These are phyloP conservation scores for Lithocarpus polystachyus DNA, from an alignment of 306 rosid species.

Conservation along the genomic window DNA sequence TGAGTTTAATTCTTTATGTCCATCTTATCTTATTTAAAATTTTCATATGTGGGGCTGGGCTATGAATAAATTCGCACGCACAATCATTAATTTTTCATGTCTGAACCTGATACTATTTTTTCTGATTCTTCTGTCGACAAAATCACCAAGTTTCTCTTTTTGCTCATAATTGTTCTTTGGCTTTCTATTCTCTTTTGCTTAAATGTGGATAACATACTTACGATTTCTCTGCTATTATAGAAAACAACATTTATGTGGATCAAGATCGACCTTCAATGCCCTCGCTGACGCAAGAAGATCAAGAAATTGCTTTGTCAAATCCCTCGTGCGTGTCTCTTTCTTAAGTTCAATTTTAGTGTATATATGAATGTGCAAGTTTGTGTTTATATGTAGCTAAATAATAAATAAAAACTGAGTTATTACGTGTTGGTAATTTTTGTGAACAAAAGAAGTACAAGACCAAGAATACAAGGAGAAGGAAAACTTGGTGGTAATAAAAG, in stretches of 20 bases:
- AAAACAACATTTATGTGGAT: constrained; percentile 56
- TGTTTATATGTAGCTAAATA: not conserved
- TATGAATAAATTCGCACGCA: not conserved
- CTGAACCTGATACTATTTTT: constrained; percentile 6
- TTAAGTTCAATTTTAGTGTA: not conserved
- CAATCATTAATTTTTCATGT: not conserved
- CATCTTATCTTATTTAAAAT: too few relatives aligned
- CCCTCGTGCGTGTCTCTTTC: constrained; percentile 61
- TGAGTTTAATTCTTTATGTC: not conserved
- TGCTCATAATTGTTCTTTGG: not conserved
- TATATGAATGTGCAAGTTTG: not conserved
- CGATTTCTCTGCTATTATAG: constrained; percentile 9
- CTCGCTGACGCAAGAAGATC: constrained; percentile 67
- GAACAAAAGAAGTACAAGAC: constrained; percentile 82
- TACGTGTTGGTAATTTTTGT: constrained; percentile 27
- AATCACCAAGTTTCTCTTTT: not conserved
- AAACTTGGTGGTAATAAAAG: constrained; percentile 54
- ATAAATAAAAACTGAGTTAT: constrained; percentile 25
- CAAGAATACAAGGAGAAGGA: constrained; percentile 54
- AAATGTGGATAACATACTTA: not conserved
- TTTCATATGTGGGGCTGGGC: too few relatives aligned
- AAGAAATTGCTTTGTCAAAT: constrained; percentile 64
- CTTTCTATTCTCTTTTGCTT: not conserved
- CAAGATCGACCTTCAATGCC: constrained; percentile 71
- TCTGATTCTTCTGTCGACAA: not conserved